These are phyloP conservation scores for Asterionellopsis glacialis DNA, from an alignment of 108 stramenopile species.

Conservation along the genomic window DNA sequence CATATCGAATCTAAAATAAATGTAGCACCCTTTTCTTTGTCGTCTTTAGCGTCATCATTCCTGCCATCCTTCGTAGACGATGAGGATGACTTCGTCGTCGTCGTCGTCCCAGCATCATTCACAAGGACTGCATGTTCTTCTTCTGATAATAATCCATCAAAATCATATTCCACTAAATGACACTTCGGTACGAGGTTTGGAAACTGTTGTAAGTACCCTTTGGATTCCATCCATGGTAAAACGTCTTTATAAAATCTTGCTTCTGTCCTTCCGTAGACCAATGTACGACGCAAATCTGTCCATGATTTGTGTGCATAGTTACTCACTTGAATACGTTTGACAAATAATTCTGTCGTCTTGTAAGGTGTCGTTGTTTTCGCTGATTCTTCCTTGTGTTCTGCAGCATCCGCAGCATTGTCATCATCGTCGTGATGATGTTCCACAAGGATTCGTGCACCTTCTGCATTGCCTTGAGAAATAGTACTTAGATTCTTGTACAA, in stretches of 20 bases:
- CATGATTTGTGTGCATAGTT: constrained; percentile 56
- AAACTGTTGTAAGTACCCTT: background rate
- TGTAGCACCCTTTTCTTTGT: constrained; percentile 15
- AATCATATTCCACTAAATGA: constrained; percentile 33
- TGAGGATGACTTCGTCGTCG: background rate
- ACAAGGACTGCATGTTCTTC: constrained; percentile 27
- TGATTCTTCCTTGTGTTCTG: too few relatives aligned
- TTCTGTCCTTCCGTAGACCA: constrained; percentile 69
- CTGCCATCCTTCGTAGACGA: background rate
- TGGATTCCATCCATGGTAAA: constrained; percentile 32
- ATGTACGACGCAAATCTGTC: constrained; percentile 71
- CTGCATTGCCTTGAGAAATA: constrained; percentile 7
- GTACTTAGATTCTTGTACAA: background rate
- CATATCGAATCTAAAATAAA: constrained; percentile 35
- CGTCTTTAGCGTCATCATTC: background rate
- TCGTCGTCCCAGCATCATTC: background rate
- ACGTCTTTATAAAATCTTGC: constrained; percentile 69
- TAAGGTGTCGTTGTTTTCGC: too few relatives aligned
- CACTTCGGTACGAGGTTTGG: constrained; percentile 24
- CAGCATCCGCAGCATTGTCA: too few relatives aligned
- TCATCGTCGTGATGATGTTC: too few relatives aligned
- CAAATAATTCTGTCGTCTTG: constrained; percentile 14
- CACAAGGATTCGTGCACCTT: constrained; percentile 1
- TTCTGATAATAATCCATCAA: constrained; percentile 59
- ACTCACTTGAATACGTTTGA: constrained; percentile 34